Percentiles rank a stretch among this genome's conserved stretches.
These are phyloP conservation scores for Jatropha podagrica DNA, from an alignment of 441 rosid species.

Conservation along the genomic window DNA sequence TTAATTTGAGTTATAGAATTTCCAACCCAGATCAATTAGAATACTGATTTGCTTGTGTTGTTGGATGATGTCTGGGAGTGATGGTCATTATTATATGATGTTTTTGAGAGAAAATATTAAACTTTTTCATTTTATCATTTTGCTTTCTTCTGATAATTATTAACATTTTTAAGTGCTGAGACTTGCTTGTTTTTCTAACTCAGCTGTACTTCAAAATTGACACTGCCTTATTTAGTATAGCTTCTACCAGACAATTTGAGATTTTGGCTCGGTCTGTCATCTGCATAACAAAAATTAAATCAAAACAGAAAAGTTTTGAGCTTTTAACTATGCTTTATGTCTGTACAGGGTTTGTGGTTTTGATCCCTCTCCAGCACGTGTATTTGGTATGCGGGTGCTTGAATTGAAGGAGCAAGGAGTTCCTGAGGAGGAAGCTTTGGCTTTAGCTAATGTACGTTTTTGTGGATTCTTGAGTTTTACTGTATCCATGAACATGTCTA, in stretches of 20 bases:
- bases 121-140: neutral
- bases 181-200: neutral
- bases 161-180: neutral
- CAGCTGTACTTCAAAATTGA: neutral
- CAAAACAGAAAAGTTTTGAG: neutral
- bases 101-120: neutral
- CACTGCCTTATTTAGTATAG: too few species aligned
- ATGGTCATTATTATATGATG: neutral
- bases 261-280: neutral
- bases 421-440: constrained; percentile 65
- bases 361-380: constrained; percentile 69
- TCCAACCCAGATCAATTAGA: neutral
- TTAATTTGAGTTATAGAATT: neutral
- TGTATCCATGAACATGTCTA: neutral
- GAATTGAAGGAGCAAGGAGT: constrained; percentile 77
- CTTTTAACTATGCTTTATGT: constrained; percentile 10
- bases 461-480: neutral
- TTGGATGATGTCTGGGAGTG: neutral
- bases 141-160: neutral
- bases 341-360: constrained; percentile 48
- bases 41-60: neutral
- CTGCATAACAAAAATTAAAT: neutral
- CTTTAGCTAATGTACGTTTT: constrained; percentile 68
- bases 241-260: neutral
- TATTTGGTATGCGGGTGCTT: constrained; percentile 63